Conservation (phyloP, 2,329 filamentous ascomycete species). For the Ophioceras dolichostomum region DNA sequence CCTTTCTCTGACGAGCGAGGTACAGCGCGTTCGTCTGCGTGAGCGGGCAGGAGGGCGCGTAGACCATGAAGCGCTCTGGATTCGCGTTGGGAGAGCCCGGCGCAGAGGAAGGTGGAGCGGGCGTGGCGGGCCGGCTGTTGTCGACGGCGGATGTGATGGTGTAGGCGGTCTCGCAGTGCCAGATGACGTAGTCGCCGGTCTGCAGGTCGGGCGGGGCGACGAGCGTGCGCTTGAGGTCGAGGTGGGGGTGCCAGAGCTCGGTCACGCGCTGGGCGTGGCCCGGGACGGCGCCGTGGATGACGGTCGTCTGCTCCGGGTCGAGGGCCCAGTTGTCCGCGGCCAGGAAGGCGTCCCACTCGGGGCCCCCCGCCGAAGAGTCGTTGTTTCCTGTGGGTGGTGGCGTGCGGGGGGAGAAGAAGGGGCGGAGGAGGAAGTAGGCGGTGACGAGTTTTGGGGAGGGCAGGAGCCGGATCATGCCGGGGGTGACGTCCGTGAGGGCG, state of each 20-base stretch:
- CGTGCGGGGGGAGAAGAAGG: slow-evolving; percentile 36
- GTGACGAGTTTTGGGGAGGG: slow-evolving; percentile 35
- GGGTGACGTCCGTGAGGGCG: slow-evolving; percentile 37
- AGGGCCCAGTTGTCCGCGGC: slow-evolving; percentile 30
- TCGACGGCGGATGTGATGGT: slow-evolving; percentile 34
- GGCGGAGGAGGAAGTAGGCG: slow-evolving; percentile 34
- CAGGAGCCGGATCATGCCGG: slow-evolving; percentile 32
- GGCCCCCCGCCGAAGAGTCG: slow-evolving; percentile 20
- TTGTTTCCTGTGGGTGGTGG: slow-evolving; percentile 9
- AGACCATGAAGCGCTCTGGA: slow-evolving; percentile 35
- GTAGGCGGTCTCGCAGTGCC: slow-evolving; percentile 46
- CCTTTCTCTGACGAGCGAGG: slow-evolving; percentile 43
- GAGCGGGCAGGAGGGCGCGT: slow-evolving; percentile 41
- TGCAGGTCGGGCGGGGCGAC: slow-evolving; percentile 42
- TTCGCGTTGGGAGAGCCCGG: slow-evolving; percentile 21
- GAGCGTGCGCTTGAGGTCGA: slow-evolving; percentile 38
- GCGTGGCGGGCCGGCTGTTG: slow-evolving; percentile 17
- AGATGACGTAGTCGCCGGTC: slow-evolving; percentile 45
- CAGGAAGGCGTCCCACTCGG: slow-evolving; percentile 38
- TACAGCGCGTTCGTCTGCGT: slow-evolving; percentile 47
- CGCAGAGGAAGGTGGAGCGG: background rate
- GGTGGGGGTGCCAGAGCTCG: slow-evolving; percentile 44
- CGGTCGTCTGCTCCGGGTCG: slow-evolving; percentile 36
- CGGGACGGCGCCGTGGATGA: slow-evolving; percentile 45
- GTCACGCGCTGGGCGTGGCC: slow-evolving; percentile 46